Evolutionary conservation across 805 yeast genomes (phyloP).

Genomic region (Lachancea dasiensis): DNA sequence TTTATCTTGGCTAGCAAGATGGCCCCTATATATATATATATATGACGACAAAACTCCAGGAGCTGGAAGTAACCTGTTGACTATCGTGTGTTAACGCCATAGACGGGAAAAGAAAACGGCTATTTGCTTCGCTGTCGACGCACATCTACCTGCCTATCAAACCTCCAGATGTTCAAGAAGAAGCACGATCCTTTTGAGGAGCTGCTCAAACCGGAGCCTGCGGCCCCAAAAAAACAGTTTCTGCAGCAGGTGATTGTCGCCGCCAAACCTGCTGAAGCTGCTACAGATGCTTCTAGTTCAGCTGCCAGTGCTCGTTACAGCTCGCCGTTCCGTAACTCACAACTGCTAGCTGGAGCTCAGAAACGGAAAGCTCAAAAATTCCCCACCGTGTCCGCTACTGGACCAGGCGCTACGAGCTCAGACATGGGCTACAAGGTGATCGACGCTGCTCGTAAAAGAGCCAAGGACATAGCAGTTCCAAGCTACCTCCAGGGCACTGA

Average conservation of each 20-base stretch:
- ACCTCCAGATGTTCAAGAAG: slow-evolving; percentile 5
- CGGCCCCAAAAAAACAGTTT: slow-evolving; percentile 9
- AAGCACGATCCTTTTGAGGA: slow-evolving; percentile 16
- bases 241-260: slow-evolving; percentile 10
- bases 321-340: slow-evolving; percentile 19
- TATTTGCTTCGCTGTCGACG: too few relatives aligned
- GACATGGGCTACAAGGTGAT: slow-evolving; percentile 26
- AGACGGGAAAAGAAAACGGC: too few relatives aligned
- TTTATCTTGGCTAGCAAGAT: too few relatives aligned
- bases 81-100: too few relatives aligned
- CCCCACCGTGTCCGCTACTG: slow-evolving; percentile 30
- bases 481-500: slow-evolving; percentile 24
- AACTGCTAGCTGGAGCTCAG: slow-evolving; percentile 15
- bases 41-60: too few relatives aligned
- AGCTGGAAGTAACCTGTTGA: too few relatives aligned
- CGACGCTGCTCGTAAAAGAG: slow-evolving; percentile 16
- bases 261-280: background rate
- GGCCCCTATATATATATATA: too few relatives aligned
- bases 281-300: background rate
- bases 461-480: slow-evolving; percentile 31
- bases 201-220: slow-evolving; percentile 8
- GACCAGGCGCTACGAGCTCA: slow-evolving; percentile 17
- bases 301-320: slow-evolving; percentile 9
- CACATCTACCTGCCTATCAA: background rate
- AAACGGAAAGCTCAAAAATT: slow-evolving; percentile 14